A percentile compares a stretch with the other conserved stretches of the same genome.
Evolutionary conservation across 805 yeast species (phyloP).

Genomic region (Saturnispora galanensis): DNA sequence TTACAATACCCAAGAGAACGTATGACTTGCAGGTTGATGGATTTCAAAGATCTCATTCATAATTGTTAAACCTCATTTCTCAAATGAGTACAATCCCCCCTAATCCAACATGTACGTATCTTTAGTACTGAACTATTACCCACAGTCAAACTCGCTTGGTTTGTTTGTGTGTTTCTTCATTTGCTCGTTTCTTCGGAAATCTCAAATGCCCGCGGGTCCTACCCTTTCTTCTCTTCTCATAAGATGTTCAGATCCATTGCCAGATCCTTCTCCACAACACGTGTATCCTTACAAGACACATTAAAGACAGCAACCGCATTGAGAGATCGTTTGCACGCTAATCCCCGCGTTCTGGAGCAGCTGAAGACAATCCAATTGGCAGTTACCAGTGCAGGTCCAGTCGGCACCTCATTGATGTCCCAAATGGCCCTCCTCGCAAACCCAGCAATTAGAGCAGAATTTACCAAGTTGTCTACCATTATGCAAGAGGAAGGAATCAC

Average conservation of each 20-base stretch:
- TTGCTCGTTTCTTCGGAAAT: too few species aligned
- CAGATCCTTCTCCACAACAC: constrained; percentile 1
- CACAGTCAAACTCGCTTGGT: too few species aligned
- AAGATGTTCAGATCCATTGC: neutral
- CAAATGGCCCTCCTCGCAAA: constrained; percentile 7
- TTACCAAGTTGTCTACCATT: constrained; percentile 1
- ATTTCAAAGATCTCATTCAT: too few species aligned
- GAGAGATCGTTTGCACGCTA: constrained; percentile 6
- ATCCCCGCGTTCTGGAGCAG: constrained; percentile 3
- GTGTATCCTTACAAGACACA: neutral
- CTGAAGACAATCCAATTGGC: constrained; percentile 6
- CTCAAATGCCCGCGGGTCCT: too few species aligned
- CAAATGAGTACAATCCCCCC: too few species aligned
- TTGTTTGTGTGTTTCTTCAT: too few species aligned
- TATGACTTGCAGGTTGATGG: too few species aligned
- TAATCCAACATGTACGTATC: too few species aligned
- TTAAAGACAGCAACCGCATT: constrained; percentile 3
- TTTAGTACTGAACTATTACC: too few species aligned
- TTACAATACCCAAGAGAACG: too few species aligned
- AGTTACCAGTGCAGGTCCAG: constrained; percentile 5
- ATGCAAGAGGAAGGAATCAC: constrained; percentile 6
- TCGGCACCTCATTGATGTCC: constrained; percentile 4
- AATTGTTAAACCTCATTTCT: too few species aligned
- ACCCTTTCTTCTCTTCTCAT: too few species aligned
- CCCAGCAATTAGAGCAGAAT: neutral